Conservation (phyloP, 306 rosid species). For the Pyrus communis region DNA sequence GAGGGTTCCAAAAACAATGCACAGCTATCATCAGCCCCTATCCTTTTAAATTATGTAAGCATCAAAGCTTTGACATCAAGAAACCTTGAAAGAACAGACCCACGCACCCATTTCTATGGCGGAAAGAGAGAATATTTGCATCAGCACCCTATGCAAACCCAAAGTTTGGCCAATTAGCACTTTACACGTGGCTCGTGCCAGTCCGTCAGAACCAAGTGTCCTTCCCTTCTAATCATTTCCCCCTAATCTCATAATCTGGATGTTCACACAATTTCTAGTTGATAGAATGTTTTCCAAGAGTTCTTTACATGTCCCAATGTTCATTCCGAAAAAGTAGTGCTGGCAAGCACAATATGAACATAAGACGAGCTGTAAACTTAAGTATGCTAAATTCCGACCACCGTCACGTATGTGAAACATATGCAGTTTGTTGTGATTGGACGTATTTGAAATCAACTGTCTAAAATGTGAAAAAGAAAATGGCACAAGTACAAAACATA, state of each 20-base stretch:
- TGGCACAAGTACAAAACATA: neutral
- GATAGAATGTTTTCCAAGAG: neutral
- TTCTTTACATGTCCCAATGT: neutral
- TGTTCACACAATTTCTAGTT: neutral
- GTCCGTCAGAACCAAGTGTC: neutral
- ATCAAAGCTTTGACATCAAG: slow-evolving; percentile 12
- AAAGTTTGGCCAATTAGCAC: neutral
- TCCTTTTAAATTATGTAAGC: neutral
- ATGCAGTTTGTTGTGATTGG: neutral
- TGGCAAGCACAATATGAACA: neutral
- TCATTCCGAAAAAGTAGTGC: neutral
- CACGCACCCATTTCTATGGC: slow-evolving; percentile 16
- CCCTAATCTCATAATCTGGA: neutral
- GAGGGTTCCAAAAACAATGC: slow-evolving; percentile 20
- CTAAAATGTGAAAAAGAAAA: neutral
- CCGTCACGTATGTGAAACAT: too few species aligned
- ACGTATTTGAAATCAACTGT: neutral
- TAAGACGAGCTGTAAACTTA: neutral
- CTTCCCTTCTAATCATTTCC: neutral
- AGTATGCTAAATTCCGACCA: too few species aligned
- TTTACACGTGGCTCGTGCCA: neutral
- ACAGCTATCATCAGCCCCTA: slow-evolving; percentile 31
- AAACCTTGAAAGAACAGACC: slow-evolving; percentile 6
- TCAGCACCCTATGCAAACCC: neutral
- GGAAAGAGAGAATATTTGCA: slow-evolving; percentile 6